These are phyloP conservation scores for Crithidia expoeki DNA, from an alignment of 208 protist species.

Conservation along the genomic window DNA sequence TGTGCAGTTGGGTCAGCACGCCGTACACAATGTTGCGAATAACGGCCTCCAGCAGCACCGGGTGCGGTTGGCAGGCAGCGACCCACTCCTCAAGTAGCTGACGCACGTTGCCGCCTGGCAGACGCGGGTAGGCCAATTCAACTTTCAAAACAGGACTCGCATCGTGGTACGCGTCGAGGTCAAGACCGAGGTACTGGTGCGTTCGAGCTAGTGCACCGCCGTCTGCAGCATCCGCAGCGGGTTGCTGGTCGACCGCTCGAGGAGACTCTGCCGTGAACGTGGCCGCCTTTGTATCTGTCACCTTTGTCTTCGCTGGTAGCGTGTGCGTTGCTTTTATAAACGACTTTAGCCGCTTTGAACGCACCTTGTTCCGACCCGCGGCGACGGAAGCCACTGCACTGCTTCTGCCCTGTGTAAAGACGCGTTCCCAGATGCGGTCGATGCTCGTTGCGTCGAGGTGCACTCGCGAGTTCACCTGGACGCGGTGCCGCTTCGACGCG, in stretches of 20 bases:
- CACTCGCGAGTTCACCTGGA: slow-evolving; percentile 25
- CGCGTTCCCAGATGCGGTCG: slow-evolving; percentile 31
- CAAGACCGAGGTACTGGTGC: slow-evolving; percentile 20
- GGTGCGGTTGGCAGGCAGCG: slow-evolving; percentile 27
- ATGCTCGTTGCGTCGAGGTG: slow-evolving; percentile 34
- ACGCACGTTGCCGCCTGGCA: slow-evolving; percentile 59
- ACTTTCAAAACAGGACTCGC: slow-evolving; percentile 38
- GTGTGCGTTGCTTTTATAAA: slow-evolving; percentile 10
- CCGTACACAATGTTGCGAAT: slow-evolving; percentile 67
- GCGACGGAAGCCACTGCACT: slow-evolving; percentile 7
- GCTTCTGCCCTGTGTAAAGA: slow-evolving; percentile 27
- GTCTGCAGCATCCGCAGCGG: background rate
- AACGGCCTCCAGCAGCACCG: slow-evolving; percentile 56
- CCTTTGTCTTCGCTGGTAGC: background rate
- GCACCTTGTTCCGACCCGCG: background rate
- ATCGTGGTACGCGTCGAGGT: slow-evolving; percentile 24
- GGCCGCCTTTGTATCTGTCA: background rate
- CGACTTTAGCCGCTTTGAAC: slow-evolving; percentile 16
- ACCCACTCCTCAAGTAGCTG: slow-evolving; percentile 53
- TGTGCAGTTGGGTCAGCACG: slow-evolving; percentile 56
- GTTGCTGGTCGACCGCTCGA: background rate
- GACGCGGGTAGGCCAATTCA: slow-evolving; percentile 53
- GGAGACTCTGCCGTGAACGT: background rate
- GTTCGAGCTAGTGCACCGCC: background rate
- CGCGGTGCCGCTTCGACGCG: slow-evolving; percentile 28